Conservation (phyloP, 495 filamentous ascomycete species). For the Neurospora sp. region DNA sequence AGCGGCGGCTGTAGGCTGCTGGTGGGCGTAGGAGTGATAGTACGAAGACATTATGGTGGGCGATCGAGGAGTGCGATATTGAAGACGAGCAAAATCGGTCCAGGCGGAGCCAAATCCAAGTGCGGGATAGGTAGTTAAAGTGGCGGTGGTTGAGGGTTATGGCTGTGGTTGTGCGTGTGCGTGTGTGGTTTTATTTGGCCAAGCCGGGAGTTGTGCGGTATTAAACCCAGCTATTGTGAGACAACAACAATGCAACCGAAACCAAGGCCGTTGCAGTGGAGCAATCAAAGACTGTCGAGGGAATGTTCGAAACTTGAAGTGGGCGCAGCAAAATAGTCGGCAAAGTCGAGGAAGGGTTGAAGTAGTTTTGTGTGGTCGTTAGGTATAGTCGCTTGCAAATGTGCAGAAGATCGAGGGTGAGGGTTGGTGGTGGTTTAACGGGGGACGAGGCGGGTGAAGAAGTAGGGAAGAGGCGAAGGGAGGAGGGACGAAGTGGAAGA, state of each 20-base stretch:
- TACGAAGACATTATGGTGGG: conserved; percentile 62
- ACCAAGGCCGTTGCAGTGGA: conserved; percentile 4
- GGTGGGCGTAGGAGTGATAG: conserved; percentile 57
- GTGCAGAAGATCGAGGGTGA: conserved; percentile 1
- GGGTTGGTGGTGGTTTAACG: conserved; percentile 12
- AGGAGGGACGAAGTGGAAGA: conserved; percentile 20
- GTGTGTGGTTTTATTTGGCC: conserved; percentile 10
- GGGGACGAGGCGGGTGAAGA: conserved; percentile 17
- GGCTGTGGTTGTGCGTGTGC: conserved; percentile 10
- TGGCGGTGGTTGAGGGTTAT: conserved; percentile 5
- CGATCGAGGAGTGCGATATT: conserved; percentile 2
- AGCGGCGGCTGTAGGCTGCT: conserved; percentile 49
- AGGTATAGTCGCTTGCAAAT: not conserved
- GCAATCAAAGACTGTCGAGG: not conserved
- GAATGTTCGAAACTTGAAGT: conserved; percentile 1
- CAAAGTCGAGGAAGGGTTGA: not conserved
- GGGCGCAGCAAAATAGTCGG: not conserved
- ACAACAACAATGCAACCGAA: conserved; percentile 25
- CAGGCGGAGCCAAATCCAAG: conserved; percentile 4
- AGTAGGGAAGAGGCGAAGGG: conserved; percentile 26
- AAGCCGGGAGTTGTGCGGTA: conserved; percentile 17
- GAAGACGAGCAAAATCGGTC: conserved; percentile 5
- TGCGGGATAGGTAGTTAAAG: conserved; percentile 14
- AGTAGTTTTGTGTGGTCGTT: not conserved
- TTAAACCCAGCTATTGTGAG: conserved; percentile 14